A percentile compares a stretch with the other conserved stretches of the same genome.
Evolutionary conservation across 345 rosid species (phyloP).

Genomic region (Laguncularia racemosa): DNA sequence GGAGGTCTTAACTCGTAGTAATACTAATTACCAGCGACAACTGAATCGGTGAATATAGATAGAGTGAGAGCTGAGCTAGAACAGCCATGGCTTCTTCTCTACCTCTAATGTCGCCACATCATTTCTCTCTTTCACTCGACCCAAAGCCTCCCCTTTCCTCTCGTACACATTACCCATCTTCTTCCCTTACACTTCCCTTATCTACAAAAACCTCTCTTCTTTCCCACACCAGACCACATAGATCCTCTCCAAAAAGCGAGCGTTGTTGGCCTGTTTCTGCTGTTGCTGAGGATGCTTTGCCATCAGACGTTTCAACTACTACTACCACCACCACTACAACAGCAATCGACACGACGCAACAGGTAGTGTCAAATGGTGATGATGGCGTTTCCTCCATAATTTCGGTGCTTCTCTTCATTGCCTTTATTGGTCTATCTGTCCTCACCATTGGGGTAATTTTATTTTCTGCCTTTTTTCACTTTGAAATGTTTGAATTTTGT

Average conservation of each 20-base stretch:
- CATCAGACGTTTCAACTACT: slow-evolving; percentile 10
- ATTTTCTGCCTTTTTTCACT: no score
- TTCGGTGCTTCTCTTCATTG: slow-evolving; percentile 46
- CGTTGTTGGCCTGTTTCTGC: slow-evolving; percentile 39
- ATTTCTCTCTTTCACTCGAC: slow-evolving; percentile 2
- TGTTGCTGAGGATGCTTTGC: slow-evolving; percentile 33
- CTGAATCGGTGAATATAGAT: no score
- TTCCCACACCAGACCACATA: slow-evolving; percentile 7
- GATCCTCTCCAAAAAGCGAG: slow-evolving; percentile 8
- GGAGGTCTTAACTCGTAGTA: no score
- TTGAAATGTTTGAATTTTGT: no score
- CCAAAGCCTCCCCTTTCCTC: no score
- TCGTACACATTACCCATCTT: no score
- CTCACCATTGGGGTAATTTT: slow-evolving; percentile 72
- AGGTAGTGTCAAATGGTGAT: slow-evolving; percentile 31
- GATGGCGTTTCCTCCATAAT: slow-evolving; percentile 39
- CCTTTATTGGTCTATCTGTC: slow-evolving; percentile 51
- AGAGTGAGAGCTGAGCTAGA: no score
- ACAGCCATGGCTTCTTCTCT: slow-evolving; percentile 7
- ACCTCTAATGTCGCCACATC: slow-evolving; percentile 11
- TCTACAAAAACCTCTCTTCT: slow-evolving; percentile 14
- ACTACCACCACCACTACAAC: neutral
- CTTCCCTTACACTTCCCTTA: no score
- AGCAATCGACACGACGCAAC: slow-evolving; percentile 25
- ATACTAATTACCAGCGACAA: no score